Percentiles rank a stretch among this genome's conserved stretches.
These are phyloP conservation scores for Groenewaldozyma tartarivorans DNA, from an alignment of 805 yeast species.

Conservation along the genomic window DNA sequence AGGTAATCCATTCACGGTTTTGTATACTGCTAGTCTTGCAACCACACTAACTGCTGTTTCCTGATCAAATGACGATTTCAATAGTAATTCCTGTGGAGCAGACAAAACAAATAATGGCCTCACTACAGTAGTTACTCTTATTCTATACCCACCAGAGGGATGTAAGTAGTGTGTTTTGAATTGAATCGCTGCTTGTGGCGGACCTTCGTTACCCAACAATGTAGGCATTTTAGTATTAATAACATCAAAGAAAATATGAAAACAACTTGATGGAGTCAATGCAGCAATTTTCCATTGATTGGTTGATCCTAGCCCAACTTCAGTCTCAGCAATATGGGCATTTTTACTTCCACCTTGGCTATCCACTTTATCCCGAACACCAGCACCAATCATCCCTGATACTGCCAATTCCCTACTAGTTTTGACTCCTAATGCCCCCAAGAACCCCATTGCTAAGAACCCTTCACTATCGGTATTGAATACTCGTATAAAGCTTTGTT, in stretches of 20 bases:
- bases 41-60: conserved; percentile 92
- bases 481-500: conserved; percentile 76
- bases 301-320: conserved; percentile 83
- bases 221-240: conserved; percentile 23
- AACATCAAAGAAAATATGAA: conserved; percentile 75
- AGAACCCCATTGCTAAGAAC: conserved; percentile 70
- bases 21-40: conserved; percentile 77
- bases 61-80: conserved; percentile 68
- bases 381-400: conserved; percentile 81
- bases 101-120: conserved; percentile 32
- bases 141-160: conserved; percentile 71
- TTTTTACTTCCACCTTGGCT: conserved; percentile 34
- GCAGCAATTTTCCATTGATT: conserved; percentile 73
- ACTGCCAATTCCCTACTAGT: conserved; percentile 75
- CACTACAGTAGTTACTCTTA: conserved; percentile 77
- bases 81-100: conserved; percentile 30
- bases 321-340: conserved; percentile 73
- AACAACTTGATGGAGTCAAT: conserved; percentile 69
- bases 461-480: conserved; percentile 77
- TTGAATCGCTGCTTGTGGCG: conserved; percentile 43
- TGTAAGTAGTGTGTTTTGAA: conserved; percentile 84
- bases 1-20: conserved; percentile 59
- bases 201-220: conserved; percentile 16
- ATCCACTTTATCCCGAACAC: conserved; percentile 28
- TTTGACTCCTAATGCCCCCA: conserved; percentile 70